Evolutionary conservation across 257 asterid genomes (phyloP), one percentile per base, ranked within the genome.

Genomic region (Solanum pennellii): DNA sequence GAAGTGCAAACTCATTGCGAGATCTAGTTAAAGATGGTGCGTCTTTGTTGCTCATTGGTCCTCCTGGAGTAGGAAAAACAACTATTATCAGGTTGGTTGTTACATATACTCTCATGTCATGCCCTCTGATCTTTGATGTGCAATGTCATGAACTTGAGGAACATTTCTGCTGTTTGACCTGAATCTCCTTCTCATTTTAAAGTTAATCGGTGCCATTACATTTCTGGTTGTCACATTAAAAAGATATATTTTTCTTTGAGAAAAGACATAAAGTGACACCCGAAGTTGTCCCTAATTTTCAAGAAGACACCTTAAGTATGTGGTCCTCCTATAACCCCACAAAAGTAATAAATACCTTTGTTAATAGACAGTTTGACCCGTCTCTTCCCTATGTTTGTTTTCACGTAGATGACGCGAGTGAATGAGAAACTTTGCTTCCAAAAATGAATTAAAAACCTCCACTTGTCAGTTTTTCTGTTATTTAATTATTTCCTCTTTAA

Each of bases 31-130:
- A 93, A 89, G 96, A 92, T 82, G 98, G 98, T 45, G 93, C 95
- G 87, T 96, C 98, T 60, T 86, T 96, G 93, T 87, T 96, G 89
- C 98, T 94, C 60, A 96, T 94, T 84, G 98, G 98, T 77, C 98
- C 98, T 87, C 99, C 99, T 35, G 98, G 99, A 75, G 99, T 96
- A 85, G 99, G 99, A 13, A 96, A 96, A 92, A 96, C 99, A 75
- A 96, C 98, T 71, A 95, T 96, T 87, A 96, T 96, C 93, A 96
- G 99, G 99, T 96, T 42, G 86, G 87, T 83, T 9, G 7, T n/a
- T 33, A 9, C 18, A 47, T 37, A 1, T 29, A 5, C 83, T 14
- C 44, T 49, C 79, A 41, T 56, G n/a, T 73, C 76, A 86, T 23
- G 16, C 37, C 73, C 8, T 82, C 42, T 49, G 85, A 82, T 31